phyloP scores from a whole-genome alignment of 169 alveolate species.

The Eimeria zaria region DNA sequence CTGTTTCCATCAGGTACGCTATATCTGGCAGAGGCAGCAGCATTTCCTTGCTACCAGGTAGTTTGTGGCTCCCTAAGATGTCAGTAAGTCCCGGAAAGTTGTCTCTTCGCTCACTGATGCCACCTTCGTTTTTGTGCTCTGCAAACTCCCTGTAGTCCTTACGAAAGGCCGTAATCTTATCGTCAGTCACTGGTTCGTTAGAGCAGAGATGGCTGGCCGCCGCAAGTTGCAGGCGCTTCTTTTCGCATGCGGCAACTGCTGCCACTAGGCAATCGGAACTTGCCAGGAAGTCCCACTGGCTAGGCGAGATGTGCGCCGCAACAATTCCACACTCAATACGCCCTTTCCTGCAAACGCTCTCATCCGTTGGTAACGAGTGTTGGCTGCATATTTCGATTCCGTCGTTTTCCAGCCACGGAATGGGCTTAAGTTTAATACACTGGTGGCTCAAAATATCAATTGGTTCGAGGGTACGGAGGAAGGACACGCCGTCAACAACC shows the following conservation, averaged over 20 bases:
- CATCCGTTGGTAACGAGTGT: background rate
- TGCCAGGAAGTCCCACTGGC: constrained; percentile 55
- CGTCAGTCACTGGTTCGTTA: background rate
- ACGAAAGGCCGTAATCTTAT: background rate
- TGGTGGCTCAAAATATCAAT: constrained; percentile 49
- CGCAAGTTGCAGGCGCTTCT: constrained; percentile 35
- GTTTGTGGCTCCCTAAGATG: background rate
- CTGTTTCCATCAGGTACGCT: constrained; percentile 76
- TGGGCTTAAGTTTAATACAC: constrained; percentile 11
- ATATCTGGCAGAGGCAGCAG: background rate
- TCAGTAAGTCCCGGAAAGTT: background rate
- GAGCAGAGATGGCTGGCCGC: background rate
- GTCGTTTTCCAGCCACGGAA: background rate
- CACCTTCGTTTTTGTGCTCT: background rate
- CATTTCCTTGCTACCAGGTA: background rate
- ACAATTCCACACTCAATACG: constrained; percentile 26
- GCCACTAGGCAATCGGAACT: constrained; percentile 64
- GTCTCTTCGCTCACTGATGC: background rate
- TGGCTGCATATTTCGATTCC: background rate
- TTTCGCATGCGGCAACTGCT: constrained; percentile 36
- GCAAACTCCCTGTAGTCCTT: background rate
- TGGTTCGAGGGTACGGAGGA: constrained; percentile 28
- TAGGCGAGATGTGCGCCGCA: constrained; percentile 52
- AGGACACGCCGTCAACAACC: constrained; percentile 57
- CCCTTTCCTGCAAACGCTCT: background rate